Base-by-base conservation (phyloP, 129 eudicot genomes). In the Pulicaria dysenterica region DNA sequence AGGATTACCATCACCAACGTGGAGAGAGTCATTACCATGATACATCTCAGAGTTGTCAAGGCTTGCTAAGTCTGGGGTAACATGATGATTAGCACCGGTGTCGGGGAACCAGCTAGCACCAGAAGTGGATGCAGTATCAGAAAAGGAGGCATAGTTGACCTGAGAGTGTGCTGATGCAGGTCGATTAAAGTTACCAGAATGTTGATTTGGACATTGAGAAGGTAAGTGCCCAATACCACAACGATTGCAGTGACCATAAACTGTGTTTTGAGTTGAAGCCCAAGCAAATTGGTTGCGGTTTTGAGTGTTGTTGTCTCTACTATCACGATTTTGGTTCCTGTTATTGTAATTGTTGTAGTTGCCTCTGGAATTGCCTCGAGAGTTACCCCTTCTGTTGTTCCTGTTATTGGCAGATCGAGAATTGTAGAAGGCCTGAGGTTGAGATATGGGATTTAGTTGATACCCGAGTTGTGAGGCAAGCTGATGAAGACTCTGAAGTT, bases 121-220 rank as follows among this genome's bases (percentile, higher is more conserved):
- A 0, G 68, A 62, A 1, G 50, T 3, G 5, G 53, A 64, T 4
- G 14, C 53, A 2, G 2, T 3, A 6, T 42, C 39, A 3, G 50
- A 62, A 19, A 15, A 43, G 5, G 49, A 15, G 2, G 53, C 6
- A 19, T 14, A 16, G 15, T 41, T 64, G 14, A 39, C 69, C 10
- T 64, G 69, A 2, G 53, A 7, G 9, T 24, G 31, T 24, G 31
- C 31, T 24, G 31, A 24, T 24, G 1, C 14, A 2, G 24, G 6
- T 2, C 68, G 13, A 37, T 15, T 3, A 2, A 13, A 1, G 0
- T 11, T 1, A 19, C 3, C 16, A 0, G 49, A 24, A 2, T 24
- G 37, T 44, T 64, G 69, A 15, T 42, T 64, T 5, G 70, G 70
- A 13, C 72, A 46, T n/a, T 48, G 31, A 19, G 56, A 65, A 3